A percentile compares a stretch with the other conserved stretches of the same genome.
Conservation (phyloP, 1,139 yeast genomes). For the Waltiozyma sp. region DNA sequence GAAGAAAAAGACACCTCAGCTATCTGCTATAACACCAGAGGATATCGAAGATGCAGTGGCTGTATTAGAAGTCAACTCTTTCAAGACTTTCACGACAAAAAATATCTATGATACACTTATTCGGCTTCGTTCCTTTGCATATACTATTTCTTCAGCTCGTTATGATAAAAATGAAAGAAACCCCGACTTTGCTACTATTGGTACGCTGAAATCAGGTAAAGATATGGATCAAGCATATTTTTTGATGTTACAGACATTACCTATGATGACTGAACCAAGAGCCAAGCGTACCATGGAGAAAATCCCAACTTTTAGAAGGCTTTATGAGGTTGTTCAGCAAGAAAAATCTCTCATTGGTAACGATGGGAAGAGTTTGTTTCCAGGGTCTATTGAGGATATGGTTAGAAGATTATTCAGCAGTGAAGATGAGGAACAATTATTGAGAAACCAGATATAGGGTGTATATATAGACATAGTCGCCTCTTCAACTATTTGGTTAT, state of each 20-base stretch:
- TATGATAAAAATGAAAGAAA: conserved; percentile 49
- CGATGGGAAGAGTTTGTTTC: conserved; percentile 28
- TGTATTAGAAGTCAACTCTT: conserved; percentile 31
- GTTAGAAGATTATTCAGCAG: conserved; percentile 37
- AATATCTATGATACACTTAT: conserved; percentile 36
- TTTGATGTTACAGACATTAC: conserved; percentile 43
- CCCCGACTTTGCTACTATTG: conserved; percentile 41
- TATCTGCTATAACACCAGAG: conserved; percentile 13
- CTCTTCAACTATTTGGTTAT: no score
- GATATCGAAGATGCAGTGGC: conserved; percentile 23
- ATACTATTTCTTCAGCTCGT: conserved; percentile 40
- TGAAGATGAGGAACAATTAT: conserved; percentile 36
- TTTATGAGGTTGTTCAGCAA: conserved; percentile 24
- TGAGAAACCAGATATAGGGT: conserved; percentile 10
- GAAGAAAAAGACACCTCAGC: conserved; percentile 6
- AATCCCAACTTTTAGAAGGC: conserved; percentile 28
- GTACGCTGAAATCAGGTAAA: conserved; percentile 43
- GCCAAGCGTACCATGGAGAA: conserved; percentile 24
- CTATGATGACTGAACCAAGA: conserved; percentile 37
- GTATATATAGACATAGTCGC: no score
- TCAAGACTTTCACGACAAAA: conserved; percentile 38
- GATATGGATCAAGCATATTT: conserved; percentile 35
- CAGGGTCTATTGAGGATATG: conserved; percentile 32
- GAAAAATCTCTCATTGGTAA: conserved; percentile 18
- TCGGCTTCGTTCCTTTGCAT: conserved; percentile 47